Evolutionary conservation across 148 eudicot species (phyloP), one percentile per base, ranked within the genome.

Genomic region (Vaccinium corymbosum): DNA sequence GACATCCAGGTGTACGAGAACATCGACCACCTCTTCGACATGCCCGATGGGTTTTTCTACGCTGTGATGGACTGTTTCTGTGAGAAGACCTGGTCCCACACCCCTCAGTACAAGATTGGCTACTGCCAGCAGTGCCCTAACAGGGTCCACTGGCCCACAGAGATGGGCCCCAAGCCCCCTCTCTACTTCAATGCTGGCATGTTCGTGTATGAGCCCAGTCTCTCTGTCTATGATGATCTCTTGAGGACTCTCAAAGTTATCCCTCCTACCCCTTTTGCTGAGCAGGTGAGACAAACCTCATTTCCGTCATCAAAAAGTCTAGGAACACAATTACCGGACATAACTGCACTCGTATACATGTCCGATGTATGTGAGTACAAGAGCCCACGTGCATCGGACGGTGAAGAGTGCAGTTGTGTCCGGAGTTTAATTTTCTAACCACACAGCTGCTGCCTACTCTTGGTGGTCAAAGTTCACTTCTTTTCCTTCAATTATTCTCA

Each of bases 1-100:
- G 98, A 95, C 82, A 95, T 95, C 81, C 97, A 95, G 81, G 98
- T 95, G 66, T 95, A 79, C 64, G 93, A 88, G 1, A 93, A 95
- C 90, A 90, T 95, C 49, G 98, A 95, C 85, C 94, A 95, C 76
- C 91, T 95, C 22, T 95, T 93, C 85, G 97, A 93, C 85, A 62
- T 93, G 81, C 92, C 97, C 1, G 85, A 89, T 79, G 95, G 94
- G n/a, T 48, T 88, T 38, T 92, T 94, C 29, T 94, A 94, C 68
- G 98, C 92, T 9, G 98, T 91, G n/a, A 93, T 87, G 95, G 98
- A 94, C 84, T 94, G 98, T 53, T 93, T 94, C 74, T 94, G 98
- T 79, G 98, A 94, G 90, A 89, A 90, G 74, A 92, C 93, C 0
- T 93, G 98, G 96, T 80, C 89, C 29, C 92, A 92, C 79, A 90